A percentile compares a stretch with the other conserved stretches of the same genome.
Evolutionary conservation across 192 early-diverging fungal species (phyloP).

Genomic region (Lunasporangiospora selenospora): DNA sequence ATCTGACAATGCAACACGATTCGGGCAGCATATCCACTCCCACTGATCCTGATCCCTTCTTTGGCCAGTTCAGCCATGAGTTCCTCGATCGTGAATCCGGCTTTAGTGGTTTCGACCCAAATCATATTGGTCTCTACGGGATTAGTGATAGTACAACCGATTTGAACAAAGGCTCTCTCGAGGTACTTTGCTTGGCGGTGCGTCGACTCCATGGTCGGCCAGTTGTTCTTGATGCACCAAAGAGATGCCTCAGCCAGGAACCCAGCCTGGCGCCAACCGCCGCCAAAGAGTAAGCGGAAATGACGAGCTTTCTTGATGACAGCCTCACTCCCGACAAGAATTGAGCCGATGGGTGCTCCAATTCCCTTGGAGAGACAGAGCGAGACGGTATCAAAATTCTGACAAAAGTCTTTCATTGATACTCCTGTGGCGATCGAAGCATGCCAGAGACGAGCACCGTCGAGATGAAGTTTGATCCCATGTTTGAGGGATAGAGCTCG

Average conservation of each 20-base stretch:
- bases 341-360: constrained; percentile 89
- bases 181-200: constrained; percentile 71
- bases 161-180: constrained; percentile 57
- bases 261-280: constrained; percentile 92
- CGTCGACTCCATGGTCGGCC: constrained; percentile 71
- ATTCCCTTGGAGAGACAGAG: constrained; percentile 92
- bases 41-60: constrained; percentile 63
- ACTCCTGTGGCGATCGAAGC: constrained; percentile 75
- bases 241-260: constrained; percentile 77
- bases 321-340: constrained; percentile 72
- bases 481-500: constrained; percentile 55
- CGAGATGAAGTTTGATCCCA: constrained; percentile 77
- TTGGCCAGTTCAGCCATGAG: constrained; percentile 50
- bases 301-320: constrained; percentile 82
- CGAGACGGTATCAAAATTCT: constrained; percentile 81
- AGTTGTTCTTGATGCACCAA: constrained; percentile 74
- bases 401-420: constrained; percentile 66
- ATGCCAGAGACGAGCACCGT: constrained; percentile 93
- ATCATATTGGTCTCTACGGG: constrained; percentile 91
- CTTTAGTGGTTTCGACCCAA: constrained; percentile 61
- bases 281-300: constrained; percentile 89
- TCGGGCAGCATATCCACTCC: constrained; percentile 49
- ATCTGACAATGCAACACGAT: constrained; percentile 79
- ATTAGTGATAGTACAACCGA: constrained; percentile 68
- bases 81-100: constrained; percentile 55